Percentiles rank a stretch among this genome's conserved stretches.
Conservation (phyloP, 2,329 filamentous ascomycete genomes). For the Cephalotrichum gorgonifer region DNA sequence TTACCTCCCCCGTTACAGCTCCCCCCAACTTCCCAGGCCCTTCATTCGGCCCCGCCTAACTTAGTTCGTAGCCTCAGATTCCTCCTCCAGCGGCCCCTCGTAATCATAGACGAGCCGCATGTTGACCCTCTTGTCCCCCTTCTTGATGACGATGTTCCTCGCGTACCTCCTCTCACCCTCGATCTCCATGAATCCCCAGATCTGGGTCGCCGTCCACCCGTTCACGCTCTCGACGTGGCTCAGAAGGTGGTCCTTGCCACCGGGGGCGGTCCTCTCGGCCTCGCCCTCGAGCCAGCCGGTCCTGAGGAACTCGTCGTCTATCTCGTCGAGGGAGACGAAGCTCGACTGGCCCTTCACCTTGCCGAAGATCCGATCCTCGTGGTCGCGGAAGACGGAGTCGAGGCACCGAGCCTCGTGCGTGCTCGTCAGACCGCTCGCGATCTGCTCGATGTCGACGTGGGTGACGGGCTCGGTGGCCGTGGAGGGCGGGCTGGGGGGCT, state of each 20-base stretch:
- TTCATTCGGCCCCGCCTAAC: neutral
- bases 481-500: constrained; percentile 28
- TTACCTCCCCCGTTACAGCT: neutral
- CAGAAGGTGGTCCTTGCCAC: constrained; percentile 54
- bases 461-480: constrained; percentile 29
- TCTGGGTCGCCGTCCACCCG: constrained; percentile 46
- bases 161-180: constrained; percentile 41
- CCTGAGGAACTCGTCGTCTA: constrained; percentile 45
- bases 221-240: constrained; percentile 47
- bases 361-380: constrained; percentile 75
- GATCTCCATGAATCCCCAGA: constrained; percentile 50
- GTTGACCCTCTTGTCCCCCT: constrained; percentile 35
- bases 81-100: constrained; percentile 10
- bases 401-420: constrained; percentile 46
- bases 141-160: constrained; percentile 42
- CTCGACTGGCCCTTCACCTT: constrained; percentile 49
- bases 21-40: no score
- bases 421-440: constrained; percentile 57
- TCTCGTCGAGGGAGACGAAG: constrained; percentile 34
- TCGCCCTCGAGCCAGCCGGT: constrained; percentile 50
- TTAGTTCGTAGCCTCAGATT: no score
- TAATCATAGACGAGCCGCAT: constrained; percentile 49
- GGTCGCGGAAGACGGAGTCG: constrained; percentile 45
- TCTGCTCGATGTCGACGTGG: constrained; percentile 65
- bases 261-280: constrained; percentile 36